phyloP scores from a whole-genome alignment of 2,329 filamentous ascomycete species.

The Diaporthe velutina region DNA sequence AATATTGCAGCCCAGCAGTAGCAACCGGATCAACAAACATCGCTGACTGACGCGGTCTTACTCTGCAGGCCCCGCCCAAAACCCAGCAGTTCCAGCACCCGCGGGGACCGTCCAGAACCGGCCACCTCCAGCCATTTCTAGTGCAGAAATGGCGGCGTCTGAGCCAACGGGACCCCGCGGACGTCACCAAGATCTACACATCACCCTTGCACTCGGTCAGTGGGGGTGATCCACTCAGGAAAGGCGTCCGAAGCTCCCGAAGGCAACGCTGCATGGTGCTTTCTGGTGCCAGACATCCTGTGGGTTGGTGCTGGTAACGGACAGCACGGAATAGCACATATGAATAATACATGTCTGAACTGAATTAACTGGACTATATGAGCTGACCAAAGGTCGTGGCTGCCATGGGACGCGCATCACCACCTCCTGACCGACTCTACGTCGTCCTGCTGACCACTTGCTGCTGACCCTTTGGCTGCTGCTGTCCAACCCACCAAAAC shows the following conservation, averaged over 20 bases:
- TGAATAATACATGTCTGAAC: neutral
- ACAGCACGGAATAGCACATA: neutral
- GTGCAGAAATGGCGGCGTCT: neutral
- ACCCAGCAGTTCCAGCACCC: neutral
- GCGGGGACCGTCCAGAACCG: constrained; percentile 4
- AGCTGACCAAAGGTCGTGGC: neutral
- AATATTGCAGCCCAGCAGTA: neutral
- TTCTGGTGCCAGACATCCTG: neutral
- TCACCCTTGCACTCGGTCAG: constrained; percentile 10
- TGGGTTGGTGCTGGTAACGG: neutral
- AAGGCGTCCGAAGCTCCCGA: constrained; percentile 28
- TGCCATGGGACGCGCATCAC: no score
- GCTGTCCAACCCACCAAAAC: neutral
- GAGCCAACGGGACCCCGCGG: constrained; percentile 22
- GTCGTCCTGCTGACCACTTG: neutral
- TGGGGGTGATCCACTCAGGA: constrained; percentile 1
- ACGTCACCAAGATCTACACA: constrained; percentile 25
- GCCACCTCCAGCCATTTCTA: neutral
- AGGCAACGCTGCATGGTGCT: constrained; percentile 10
- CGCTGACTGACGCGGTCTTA: constrained; percentile 1
- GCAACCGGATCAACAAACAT: neutral
- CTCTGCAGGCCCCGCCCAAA: neutral
- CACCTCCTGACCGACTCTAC: neutral
- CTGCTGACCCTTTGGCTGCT: neutral
- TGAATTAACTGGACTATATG: neutral